A percentile compares a stretch with the other conserved stretches of the same genome.
Evolutionary conservation across 768 basidiomycete genomes (phyloP).

Genomic region (Tricholoma terreum): DNA sequence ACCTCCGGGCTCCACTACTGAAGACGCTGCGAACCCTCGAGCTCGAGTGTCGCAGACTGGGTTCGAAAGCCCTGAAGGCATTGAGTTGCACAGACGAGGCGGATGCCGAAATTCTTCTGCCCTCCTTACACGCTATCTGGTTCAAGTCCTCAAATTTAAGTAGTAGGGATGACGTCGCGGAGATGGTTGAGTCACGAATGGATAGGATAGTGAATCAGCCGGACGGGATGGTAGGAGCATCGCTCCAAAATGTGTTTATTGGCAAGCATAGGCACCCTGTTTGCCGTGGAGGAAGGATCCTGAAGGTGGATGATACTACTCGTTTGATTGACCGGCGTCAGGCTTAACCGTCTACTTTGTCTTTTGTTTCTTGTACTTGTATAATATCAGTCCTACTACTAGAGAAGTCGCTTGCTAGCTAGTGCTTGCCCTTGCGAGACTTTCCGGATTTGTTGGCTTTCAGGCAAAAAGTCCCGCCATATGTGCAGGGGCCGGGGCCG

Average conservation of each 20-base stretch:
- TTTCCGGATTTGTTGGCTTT: too few species aligned
- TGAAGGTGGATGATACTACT: neutral
- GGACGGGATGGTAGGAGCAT: neutral
- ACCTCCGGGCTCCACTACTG: neutral
- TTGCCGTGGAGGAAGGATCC: neutral
- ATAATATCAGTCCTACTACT: too few species aligned
- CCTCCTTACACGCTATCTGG: neutral
- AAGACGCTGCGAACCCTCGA: constrained; percentile 2
- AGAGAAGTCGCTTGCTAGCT: too few species aligned
- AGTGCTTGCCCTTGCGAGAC: too few species aligned
- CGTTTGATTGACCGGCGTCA: too few species aligned
- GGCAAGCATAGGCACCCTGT: neutral
- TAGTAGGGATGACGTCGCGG: neutral
- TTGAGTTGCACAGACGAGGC: neutral
- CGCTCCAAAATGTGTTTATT: neutral
- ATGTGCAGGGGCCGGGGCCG: too few species aligned
- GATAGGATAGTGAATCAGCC: neutral
- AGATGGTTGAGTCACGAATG: neutral
- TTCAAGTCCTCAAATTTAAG: neutral
- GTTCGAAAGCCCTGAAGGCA: neutral
- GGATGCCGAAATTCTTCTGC: neutral
- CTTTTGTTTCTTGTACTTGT: too few species aligned
- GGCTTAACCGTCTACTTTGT: too few species aligned
- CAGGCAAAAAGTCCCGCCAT: too few species aligned
- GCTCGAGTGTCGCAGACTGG: neutral